Conservation (phyloP, 768 basidiomycete species). For the Cystofilobasidium ferigula region DNA sequence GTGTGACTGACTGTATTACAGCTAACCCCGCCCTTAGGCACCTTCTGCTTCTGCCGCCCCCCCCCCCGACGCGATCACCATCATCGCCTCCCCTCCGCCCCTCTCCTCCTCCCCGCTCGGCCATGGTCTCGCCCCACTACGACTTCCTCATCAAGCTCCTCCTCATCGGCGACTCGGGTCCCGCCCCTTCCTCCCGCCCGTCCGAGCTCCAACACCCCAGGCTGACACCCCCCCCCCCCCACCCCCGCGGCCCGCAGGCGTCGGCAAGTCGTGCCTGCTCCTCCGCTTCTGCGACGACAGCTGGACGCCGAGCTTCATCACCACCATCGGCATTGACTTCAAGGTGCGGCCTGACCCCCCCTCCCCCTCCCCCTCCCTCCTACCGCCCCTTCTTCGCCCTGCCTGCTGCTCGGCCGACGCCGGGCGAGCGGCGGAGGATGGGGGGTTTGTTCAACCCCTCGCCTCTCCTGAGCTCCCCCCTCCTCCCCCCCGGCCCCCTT, state of each 20-base stretch:
- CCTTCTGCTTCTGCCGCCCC: no score
- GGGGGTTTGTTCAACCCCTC: no score
- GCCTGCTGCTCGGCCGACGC: no score
- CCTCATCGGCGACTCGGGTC: slow-evolving; percentile 92
- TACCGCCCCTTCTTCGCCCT: no score
- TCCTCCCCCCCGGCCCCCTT: no score
- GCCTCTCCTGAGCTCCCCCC: no score
- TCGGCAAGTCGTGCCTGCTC: slow-evolving; percentile 85
- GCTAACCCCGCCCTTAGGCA: no score
- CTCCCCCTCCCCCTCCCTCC: background rate
- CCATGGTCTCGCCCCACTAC: slow-evolving; percentile 61
- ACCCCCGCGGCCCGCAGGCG: slow-evolving; percentile 44
- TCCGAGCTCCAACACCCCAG: background rate
- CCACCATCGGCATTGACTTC: slow-evolving; percentile 65
- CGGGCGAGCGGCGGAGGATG: no score
- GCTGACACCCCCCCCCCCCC: slow-evolving; percentile 31
- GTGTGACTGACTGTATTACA: no score
- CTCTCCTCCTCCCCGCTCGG: background rate
- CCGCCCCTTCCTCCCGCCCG: slow-evolving; percentile 14
- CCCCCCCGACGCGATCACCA: slow-evolving; percentile 2
- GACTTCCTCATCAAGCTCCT: slow-evolving; percentile 84
- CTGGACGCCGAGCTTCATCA: slow-evolving; percentile 98
- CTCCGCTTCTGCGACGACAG: slow-evolving; percentile 98
- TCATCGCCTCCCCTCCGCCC: background rate
- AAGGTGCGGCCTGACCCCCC: slow-evolving; percentile 14